phyloP scores from a whole-genome alignment of 2,329 filamentous ascomycete species.

The Trichothecium sympodiale region DNA sequence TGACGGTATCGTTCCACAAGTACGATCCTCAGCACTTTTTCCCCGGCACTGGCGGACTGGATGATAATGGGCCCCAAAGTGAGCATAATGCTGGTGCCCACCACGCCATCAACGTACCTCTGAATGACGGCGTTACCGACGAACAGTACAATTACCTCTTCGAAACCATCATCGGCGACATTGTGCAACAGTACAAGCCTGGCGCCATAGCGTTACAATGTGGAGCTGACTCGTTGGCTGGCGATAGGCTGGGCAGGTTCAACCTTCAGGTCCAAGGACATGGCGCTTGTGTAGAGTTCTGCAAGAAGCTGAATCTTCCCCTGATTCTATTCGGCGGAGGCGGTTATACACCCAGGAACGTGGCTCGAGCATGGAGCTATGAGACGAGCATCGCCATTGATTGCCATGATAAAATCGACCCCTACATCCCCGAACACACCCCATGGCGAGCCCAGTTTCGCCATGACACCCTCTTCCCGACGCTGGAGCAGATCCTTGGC shows the following conservation, averaged over 20 bases:
- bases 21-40: constrained; percentile 80
- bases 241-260: constrained; percentile 88
- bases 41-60: constrained; percentile 78
- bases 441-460: constrained; percentile 85
- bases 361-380: constrained; percentile 92
- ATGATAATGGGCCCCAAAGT: constrained; percentile 73
- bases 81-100: constrained; percentile 80
- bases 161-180: constrained; percentile 65
- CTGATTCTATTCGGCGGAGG: constrained; percentile 88
- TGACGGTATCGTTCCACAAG: constrained; percentile 94
- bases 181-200: constrained; percentile 76
- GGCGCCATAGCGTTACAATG: constrained; percentile 90
- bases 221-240: constrained; percentile 86
- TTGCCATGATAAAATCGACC: constrained; percentile 56
- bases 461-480: constrained; percentile 78
- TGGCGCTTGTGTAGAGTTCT: constrained; percentile 79
- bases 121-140: constrained; percentile 85
- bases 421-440: constrained; percentile 66
- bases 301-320: constrained; percentile 70
- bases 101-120: constrained; percentile 80
- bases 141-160: constrained; percentile 82
- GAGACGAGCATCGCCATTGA: constrained; percentile 87
- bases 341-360: constrained; percentile 92
- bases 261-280: constrained; percentile 95
- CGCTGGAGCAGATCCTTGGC: constrained; percentile 59